These are phyloP conservation scores for Tuber indicum DNA, from an alignment of 495 filamentous ascomycete genomes.

Conservation along the genomic window DNA sequence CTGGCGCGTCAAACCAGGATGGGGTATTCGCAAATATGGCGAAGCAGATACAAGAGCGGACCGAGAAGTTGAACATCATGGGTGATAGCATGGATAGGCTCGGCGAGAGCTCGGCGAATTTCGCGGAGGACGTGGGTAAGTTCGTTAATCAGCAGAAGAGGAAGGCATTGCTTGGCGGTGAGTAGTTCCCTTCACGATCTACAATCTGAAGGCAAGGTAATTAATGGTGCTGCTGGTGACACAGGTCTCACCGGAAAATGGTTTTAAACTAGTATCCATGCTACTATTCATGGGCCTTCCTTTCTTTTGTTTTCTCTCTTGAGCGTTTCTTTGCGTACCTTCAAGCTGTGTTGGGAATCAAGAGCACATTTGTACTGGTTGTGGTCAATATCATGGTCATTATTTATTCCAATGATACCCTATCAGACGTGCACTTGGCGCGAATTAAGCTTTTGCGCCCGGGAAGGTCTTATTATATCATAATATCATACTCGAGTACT, in stretches of 20 bases:
- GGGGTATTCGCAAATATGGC: constrained; percentile 68
- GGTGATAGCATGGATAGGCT: constrained; percentile 77
- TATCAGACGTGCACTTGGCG: background rate
- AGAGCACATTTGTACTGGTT: background rate
- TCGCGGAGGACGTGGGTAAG: constrained; percentile 80
- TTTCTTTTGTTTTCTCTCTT: background rate
- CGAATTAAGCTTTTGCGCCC: background rate
- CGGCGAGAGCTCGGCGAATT: constrained; percentile 69
- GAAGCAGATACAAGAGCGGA: constrained; percentile 78
- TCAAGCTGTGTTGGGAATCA: background rate
- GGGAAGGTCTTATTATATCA: background rate
- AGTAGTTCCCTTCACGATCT: constrained; percentile 46
- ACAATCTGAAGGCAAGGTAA: constrained; percentile 8
- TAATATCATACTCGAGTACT: too few species aligned
- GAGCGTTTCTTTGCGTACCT: background rate
- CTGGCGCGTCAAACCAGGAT: constrained; percentile 45
- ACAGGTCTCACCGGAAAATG: constrained; percentile 38
- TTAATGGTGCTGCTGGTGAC: constrained; percentile 10
- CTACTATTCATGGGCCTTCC: background rate
- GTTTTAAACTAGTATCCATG: constrained; percentile 21
- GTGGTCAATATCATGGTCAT: background rate
- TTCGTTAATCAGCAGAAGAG: constrained; percentile 79
- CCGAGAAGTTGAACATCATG: constrained; percentile 72
- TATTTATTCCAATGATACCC: background rate
- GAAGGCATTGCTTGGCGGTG: constrained; percentile 64